These are phyloP conservation scores for Fusarium begoniae DNA, from an alignment of 2,329 filamentous ascomycete genomes.

Conservation along the genomic window DNA sequence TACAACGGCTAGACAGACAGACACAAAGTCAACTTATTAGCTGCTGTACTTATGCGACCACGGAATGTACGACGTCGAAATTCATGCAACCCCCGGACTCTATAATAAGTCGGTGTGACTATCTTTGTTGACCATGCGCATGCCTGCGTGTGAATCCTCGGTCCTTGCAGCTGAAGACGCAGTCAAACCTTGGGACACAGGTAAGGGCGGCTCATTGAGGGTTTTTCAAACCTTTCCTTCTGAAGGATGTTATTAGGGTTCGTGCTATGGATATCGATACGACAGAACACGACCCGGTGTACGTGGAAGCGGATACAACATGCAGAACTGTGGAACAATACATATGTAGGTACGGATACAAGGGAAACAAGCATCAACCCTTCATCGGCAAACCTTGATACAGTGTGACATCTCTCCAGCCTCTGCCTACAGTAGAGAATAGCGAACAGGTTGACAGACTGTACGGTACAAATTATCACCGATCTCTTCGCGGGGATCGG, in stretches of 20 bases:
- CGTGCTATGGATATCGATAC: conserved; percentile 20
- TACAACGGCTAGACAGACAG: not conserved
- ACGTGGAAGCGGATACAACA: conserved; percentile 12
- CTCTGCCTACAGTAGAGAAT: not conserved
- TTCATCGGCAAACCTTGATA: not conserved
- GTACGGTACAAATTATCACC: not conserved
- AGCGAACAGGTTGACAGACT: not conserved
- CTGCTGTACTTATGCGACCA: conserved; percentile 10
- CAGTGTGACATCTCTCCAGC: not conserved
- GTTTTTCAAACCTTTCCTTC: not conserved
- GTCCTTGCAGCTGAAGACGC: conserved; percentile 30
- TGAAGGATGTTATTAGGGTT: conserved; percentile 3
- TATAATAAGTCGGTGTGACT: conserved; percentile 43
- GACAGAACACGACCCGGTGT: conserved; percentile 8
- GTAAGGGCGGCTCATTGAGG: conserved; percentile 4
- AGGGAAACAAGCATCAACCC: conserved; percentile 1
- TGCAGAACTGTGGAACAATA: conserved; percentile 4
- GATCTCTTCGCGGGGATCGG: conserved; percentile 17
- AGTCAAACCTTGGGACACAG: not conserved
- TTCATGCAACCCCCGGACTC: conserved; percentile 40
- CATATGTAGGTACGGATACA: not conserved
- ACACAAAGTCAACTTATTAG: not conserved
- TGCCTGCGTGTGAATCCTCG: conserved; percentile 34
- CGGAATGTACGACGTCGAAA: conserved; percentile 36
- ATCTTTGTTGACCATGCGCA: conserved; percentile 24